Evolutionary conservation across 257 asterid species (phyloP), one percentile per base, ranked within the genome.

Genomic region (Solanum bulbocastanum): DNA sequence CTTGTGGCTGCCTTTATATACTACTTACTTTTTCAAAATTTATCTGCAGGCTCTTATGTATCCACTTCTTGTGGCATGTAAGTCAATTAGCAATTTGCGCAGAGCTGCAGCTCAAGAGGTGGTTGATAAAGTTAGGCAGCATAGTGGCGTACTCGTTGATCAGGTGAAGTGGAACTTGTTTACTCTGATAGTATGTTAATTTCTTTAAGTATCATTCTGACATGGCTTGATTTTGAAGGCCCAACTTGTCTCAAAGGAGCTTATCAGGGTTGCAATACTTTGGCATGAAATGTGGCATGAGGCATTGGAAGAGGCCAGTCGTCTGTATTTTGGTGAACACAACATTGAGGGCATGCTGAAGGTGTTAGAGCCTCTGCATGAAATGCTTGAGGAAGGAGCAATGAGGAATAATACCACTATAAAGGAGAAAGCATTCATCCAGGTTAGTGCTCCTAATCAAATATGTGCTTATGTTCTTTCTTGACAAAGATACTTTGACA

Each of bases 201-300:
- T 49, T 82, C 30, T 82, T 30, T 4, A 49, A 27, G 40, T 81
- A 16, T 27, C 33, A 32, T 72, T 73, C 69, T 71, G 58, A 60
- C 52, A 69, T 87, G 32, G 82, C 87, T 91, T 90, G 83, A 87
- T 82, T 88, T 86, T 86, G 36, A 90, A 97, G 99, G 99, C 99
- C 66, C 99, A 96, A 95, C 99, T 97, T 78, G 98, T 97, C 83
- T 97, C 99, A 11, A 94, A 92, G 87, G 99, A 97, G 95, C 94
- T 97, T 94, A 94, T 97, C 73, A 94, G 99, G 91, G 98, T 97
- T 83, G 99, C 99, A 78, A 97, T 97, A 91, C 98, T 97, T 87
- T 97, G 98, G 99, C 99, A 96, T 92, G 99, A 97, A 93, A 92
- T 93, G 98, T 97, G 99, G 99, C 99, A 97, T 86, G 99, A 96